phyloP scores from a whole-genome alignment of 306 rosid species.

The Cucurbita pepo region DNA sequence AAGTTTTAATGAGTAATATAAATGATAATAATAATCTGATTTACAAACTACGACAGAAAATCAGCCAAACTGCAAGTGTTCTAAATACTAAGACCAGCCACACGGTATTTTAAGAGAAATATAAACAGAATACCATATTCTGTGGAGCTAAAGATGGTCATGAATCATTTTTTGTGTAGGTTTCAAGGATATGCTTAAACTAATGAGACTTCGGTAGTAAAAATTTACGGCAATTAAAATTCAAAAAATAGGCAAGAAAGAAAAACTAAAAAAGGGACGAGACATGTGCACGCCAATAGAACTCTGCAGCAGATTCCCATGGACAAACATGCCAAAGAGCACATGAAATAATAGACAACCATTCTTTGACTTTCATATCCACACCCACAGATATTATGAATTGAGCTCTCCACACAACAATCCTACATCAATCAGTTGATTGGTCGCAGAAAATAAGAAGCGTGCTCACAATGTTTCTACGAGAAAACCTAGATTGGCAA shows the following conservation, averaged over 20 bases:
- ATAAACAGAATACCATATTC: not conserved
- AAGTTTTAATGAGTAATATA: not conserved
- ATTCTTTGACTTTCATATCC: not conserved
- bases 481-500: not conserved
- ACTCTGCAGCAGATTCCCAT: not conserved
- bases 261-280: not conserved
- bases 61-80: not conserved
- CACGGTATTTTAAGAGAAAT: not conserved
- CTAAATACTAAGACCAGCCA: not conserved
- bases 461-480: not conserved
- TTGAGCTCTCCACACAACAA: not conserved
- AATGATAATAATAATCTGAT: not conserved
- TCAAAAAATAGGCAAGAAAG: not conserved
- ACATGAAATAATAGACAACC: not conserved
- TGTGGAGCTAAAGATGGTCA: not conserved
- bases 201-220: too few species aligned
- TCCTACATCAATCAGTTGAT: not conserved
- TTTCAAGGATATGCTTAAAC: too few species aligned
- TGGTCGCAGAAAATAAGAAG: not conserved
- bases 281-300: not conserved
- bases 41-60: not conserved
- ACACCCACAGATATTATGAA: not conserved
- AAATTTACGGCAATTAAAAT: too few species aligned
- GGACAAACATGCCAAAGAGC: not conserved
- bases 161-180: too few species aligned